Base-by-base conservation (phyloP, 1,284 basidiomycete genomes). In the Leccinum subspadiceum region DNA sequence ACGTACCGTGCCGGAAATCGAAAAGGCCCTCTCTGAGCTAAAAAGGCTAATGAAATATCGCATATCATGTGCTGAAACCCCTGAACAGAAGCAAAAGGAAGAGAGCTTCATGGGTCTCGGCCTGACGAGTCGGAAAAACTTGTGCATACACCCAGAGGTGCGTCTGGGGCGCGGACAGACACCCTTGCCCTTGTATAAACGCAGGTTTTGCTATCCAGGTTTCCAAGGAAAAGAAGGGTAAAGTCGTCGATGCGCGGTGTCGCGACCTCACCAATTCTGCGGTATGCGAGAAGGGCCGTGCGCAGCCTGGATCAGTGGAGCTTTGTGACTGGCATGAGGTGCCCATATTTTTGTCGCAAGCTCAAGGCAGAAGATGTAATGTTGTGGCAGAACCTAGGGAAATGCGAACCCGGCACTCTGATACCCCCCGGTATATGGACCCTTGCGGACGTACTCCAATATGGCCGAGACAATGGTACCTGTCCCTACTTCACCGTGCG, bases 1-100 rank as follows among this genome's bases (percentile, higher is more conserved):
- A 24, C 96, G 97, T 71, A 99, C 97, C 3, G 97, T 99, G n/a
- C 97, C 97, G 5, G 97, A 99, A 78, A 99, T 99, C 67, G 97
- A 99, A 76, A 99, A 99, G 76, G 97, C 97, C 0, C 80, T 99
- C 53, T 89, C 95, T 1, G 97, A 99, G 78, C 78, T 99, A 70
- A 97, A 98, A 75, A 81, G 96, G 52, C 78, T 99, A 44, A 94
- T 99, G 89, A 87, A 87, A 37, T 99, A 98, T 74, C 87, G 97
- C 37, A 81, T 85, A 68, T 76, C 78, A 48, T 81, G 76, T 66
- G 87, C 89, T 10, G 90, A 91, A 67, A 87, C 84, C 2, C 82
- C 86, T 48, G 90, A 91, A 64, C 82, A 93, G 66, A 89, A 81
- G 53, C 84, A 84, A 58, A 93, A 93, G 70, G 94, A 98, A 69